These are phyloP conservation scores for Colletotrichum destructivum DNA, from an alignment of 2,329 filamentous ascomycete species.

Conservation along the genomic window DNA sequence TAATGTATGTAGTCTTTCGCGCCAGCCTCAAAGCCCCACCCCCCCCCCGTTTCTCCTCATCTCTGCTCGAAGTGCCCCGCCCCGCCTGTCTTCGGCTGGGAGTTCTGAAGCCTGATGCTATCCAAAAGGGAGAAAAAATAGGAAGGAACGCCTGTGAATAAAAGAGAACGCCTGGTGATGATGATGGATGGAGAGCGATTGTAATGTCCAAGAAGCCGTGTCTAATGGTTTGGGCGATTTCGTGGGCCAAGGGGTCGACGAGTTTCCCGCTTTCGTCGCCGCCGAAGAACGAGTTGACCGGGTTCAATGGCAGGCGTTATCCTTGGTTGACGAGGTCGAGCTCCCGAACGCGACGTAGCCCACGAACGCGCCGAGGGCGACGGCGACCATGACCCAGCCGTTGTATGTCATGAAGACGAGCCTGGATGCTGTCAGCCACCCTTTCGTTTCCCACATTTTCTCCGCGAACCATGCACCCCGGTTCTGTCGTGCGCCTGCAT, in stretches of 20 bases:
- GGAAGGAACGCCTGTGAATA: neutral
- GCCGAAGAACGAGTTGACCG: neutral
- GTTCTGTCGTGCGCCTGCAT: neutral
- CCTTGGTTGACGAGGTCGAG: slow-evolving; percentile 80
- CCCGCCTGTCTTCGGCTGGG: slow-evolving; percentile 3
- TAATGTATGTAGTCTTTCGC: neutral
- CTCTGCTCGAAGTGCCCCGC: neutral
- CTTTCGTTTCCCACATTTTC: neutral
- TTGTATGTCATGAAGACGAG: slow-evolving; percentile 99
- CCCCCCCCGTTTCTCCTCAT: neutral
- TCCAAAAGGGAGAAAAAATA: neutral
- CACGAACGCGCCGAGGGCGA: slow-evolving; percentile 88
- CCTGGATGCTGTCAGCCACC: slow-evolving; percentile 66
- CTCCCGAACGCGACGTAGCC: slow-evolving; percentile 89
- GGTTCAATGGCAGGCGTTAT: slow-evolving; percentile 91
- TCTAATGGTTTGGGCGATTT: neutral
- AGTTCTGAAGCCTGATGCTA: slow-evolving; percentile 2
- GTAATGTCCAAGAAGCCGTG: neutral
- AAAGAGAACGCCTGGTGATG: slow-evolving; percentile 8
- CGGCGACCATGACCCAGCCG: slow-evolving; percentile 95
- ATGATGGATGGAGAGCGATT: neutral
- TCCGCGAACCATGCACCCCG: too few species aligned
- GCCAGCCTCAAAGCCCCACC: neutral
- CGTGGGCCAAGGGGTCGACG: neutral
- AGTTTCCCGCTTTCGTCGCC: neutral